Percentiles rank a stretch among this genome's conserved stretches.
Conservation (phyloP, 2,329 filamentous ascomycete genomes). For the Xylariaceae sp. region DNA sequence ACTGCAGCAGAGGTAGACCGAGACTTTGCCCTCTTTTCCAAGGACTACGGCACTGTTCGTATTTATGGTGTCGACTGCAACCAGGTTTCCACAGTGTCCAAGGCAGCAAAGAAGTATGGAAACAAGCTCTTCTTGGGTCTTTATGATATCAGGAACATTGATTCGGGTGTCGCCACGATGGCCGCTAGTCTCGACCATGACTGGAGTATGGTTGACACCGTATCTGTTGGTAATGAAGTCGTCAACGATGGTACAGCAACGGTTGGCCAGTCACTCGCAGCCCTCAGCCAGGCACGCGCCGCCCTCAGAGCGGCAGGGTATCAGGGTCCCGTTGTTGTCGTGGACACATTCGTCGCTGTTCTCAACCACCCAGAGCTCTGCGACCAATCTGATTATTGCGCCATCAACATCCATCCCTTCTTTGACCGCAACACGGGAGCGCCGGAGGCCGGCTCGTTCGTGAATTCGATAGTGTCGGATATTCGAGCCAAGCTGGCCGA, state of each 20-base stretch:
- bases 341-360: conserved; percentile 72
- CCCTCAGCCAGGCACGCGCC: conserved; percentile 52
- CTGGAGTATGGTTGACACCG: conserved; percentile 65
- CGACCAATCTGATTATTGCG: conserved; percentile 68
- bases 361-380: conserved; percentile 64
- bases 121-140: conserved; percentile 72
- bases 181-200: conserved; percentile 53
- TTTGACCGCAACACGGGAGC: conserved; percentile 63
- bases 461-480: conserved; percentile 48
- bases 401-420: conserved; percentile 79
- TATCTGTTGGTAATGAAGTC: conserved; percentile 76
- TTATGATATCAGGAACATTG: conserved; percentile 56
- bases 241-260: conserved; percentile 59
- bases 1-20: conserved; percentile 52
- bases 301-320: conserved; percentile 60
- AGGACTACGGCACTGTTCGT: conserved; percentile 59
- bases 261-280: conserved; percentile 49
- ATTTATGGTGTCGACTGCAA: conserved; percentile 78
- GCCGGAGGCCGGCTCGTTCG: conserved; percentile 60
- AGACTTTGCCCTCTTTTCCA: conserved; percentile 55
- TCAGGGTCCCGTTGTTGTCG: conserved; percentile 67
- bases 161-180: conserved; percentile 55
- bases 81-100: conserved; percentile 58
- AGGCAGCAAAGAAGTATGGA: conserved; percentile 57
- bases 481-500: conserved; percentile 40